Base-by-base conservation (phyloP, 129 eudicot genomes). In the Escallonia rubra region DNA sequence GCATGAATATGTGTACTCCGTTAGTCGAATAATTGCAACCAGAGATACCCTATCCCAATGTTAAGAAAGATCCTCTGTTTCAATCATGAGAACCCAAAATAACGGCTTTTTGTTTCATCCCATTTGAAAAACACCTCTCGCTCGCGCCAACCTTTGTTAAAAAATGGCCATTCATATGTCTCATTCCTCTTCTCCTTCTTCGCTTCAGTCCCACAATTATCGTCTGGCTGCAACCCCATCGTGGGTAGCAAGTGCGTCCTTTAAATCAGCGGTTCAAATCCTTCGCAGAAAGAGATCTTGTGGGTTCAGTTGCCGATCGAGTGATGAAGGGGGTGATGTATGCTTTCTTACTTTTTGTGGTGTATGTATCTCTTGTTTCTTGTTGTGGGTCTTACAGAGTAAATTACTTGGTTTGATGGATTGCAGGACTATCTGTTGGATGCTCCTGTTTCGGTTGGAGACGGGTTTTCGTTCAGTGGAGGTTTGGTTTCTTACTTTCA, bases 381-480 rank as follows among this genome's bases (percentile, higher is more conserved):
- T 13, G 41, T 67, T 43, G 47, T 1, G 10, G 14, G 3, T 10
- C 8, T 3, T 0, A 8, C 6, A 13, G 2, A n/a, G 40, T 46
- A 10, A 23, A 7, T 3, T 15, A 14, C 39, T 52, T 39, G 2
- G 23, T 4, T 23, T 45, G 47, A 44, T 57, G 66, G 41, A 43
- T 65, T 81, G 64, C 71, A 84, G 89, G 88, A 81, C 67, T 86
- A 88, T 73, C 71, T 86, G 80, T 56, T 90, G 75, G 90, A 93
- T 65, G 98, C 98, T 42, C 95, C 95, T 67, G 95, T 70, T 78
- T 84, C 91, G 11, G 78, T 67, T 74, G 98, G 98, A 67, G 98
- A 93, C 72, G 98, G 98, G 45, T 93, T 93, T 76, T 93, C 98
- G 39, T 93, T 93, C 74, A 93, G 95, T 23, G 98, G 98, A 86